Evolutionary conservation across 306 rosid genomes (phyloP), one percentile per base, ranked within the genome.

Genomic region (Arachis stenosperma): DNA sequence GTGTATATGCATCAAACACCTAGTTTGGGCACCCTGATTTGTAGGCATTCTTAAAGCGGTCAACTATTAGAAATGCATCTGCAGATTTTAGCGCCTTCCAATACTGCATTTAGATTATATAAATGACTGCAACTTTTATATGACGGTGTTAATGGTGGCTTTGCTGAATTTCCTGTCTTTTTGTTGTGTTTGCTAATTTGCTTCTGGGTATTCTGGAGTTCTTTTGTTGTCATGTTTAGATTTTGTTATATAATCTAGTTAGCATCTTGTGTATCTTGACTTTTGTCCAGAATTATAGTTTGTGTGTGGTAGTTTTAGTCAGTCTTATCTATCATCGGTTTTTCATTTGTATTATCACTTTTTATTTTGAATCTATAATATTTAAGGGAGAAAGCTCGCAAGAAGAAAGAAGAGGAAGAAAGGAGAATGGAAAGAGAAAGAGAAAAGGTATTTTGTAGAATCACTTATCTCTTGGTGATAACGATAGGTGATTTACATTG

Each of bases 391-490:
- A 90, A 75, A 70, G 99, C 97, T 76, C 96, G 96, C 68, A 91
- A 94, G 92, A 94, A 90, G 92, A 94, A 94, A 87, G 97, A 94
- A 86, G 99, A 94, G 83, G 97, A 91, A 69, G 99, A 91, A 70
- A 94, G 83, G 88, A 89, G 76, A 78, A 66, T 3, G 53, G 97
- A 94, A 80, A 89, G 89, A 79, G 99, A 94, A 84, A 91, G 43
- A 75, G 99, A 94, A 84, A 94, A 88, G 96, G 96, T 94, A 76
- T 60, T 77, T 69, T 41, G 56, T 57, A 12, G 52, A 77, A 71
- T 67, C 70, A 55, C 43, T 58, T 33, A 54, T 58, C 17, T 70
- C 75, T 33, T 61, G 39, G 56, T 41, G 51, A 67, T 51, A 22
- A 48, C 14, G 59, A 36, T 37, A 69, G 4, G 58, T 43, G n/a